phyloP scores from a whole-genome alignment of 352 stramenopile genomes.

The Plasmopara halstedii region DNA sequence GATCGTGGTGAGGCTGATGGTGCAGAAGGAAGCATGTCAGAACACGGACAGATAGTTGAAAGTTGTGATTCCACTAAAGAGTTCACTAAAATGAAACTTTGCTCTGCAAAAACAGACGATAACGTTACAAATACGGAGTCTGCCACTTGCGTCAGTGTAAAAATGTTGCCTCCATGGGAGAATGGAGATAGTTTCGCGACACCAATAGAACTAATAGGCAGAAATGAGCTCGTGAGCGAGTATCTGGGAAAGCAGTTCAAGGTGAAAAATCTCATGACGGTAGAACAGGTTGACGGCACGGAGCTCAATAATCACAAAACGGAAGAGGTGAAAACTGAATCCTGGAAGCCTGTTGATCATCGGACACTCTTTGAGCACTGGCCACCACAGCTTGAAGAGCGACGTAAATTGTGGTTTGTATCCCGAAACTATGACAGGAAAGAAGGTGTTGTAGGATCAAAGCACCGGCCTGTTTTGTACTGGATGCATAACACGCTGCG shows the following conservation, averaged over 20 bases:
- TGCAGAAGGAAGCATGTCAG: slow-evolving; percentile 3
- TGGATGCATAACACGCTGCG: slow-evolving; percentile 61
- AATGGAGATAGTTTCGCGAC: slow-evolving; percentile 5
- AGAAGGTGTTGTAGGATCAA: slow-evolving; percentile 1
- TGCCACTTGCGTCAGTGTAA: background rate
- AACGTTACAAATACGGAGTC: slow-evolving; percentile 7
- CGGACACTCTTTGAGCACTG: slow-evolving; percentile 30
- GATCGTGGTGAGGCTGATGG: background rate
- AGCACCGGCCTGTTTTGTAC: slow-evolving; percentile 40
- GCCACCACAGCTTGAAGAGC: slow-evolving; percentile 39
- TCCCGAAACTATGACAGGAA: slow-evolving; percentile 6
- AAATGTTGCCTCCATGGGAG: slow-evolving; percentile 8
- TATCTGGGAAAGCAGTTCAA: slow-evolving; percentile 13
- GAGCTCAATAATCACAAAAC: background rate
- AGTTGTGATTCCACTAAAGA: background rate
- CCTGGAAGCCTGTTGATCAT: slow-evolving; percentile 4
- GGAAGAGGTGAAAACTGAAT: slow-evolving; percentile 1
- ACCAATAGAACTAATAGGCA: slow-evolving; percentile 18
- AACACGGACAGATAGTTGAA: background rate
- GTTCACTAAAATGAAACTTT: background rate
- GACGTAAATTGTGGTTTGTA: slow-evolving; percentile 35
- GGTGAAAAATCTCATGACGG: background rate
- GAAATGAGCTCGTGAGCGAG: slow-evolving; percentile 16
- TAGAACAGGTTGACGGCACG: background rate
- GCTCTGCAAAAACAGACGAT: background rate